Conservation (phyloP, 345 rosid genomes). For the Populus pruinosa region DNA sequence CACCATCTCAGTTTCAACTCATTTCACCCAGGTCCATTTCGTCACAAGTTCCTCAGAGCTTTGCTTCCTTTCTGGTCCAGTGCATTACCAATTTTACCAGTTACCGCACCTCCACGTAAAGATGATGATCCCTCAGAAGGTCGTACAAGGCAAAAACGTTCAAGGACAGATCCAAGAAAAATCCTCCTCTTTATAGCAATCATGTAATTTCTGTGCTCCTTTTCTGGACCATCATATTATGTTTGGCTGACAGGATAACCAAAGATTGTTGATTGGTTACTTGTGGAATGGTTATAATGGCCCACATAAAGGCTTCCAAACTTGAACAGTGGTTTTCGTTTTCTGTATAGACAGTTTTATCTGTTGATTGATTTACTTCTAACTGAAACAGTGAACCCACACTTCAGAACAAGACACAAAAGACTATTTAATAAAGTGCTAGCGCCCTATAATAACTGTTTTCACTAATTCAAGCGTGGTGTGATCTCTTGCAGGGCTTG, state of each 20-base stretch:
- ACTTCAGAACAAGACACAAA: not conserved
- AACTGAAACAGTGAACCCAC: not conserved
- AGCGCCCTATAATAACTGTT: not conserved
- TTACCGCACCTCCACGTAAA: constrained; percentile 87
- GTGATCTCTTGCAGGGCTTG: constrained; percentile 72
- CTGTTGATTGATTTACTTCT: not conserved
- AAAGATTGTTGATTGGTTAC: not conserved
- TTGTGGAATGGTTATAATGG: not conserved
- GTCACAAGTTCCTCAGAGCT: constrained; percentile 83
- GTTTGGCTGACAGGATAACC: not conserved
- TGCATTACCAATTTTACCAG: constrained; percentile 94
- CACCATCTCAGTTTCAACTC: constrained; percentile 6
- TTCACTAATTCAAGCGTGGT: not conserved
- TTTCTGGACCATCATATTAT: not conserved
- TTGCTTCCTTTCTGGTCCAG: constrained; percentile 98
- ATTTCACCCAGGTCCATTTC: constrained; percentile 63
- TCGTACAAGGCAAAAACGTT: constrained; percentile 58
- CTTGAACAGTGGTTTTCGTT: not conserved
- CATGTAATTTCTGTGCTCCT: constrained; percentile 45
- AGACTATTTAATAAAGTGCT: not conserved
- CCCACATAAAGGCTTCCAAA: not conserved
- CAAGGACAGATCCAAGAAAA: constrained; percentile 87
- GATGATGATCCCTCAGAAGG: constrained; percentile 68
- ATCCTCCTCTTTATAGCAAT: constrained; percentile 83
- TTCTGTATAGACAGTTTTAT: not conserved